Evolutionary conservation across 2,329 filamentous ascomycete genomes (phyloP).

Genomic region (Seiridium cupressi): DNA sequence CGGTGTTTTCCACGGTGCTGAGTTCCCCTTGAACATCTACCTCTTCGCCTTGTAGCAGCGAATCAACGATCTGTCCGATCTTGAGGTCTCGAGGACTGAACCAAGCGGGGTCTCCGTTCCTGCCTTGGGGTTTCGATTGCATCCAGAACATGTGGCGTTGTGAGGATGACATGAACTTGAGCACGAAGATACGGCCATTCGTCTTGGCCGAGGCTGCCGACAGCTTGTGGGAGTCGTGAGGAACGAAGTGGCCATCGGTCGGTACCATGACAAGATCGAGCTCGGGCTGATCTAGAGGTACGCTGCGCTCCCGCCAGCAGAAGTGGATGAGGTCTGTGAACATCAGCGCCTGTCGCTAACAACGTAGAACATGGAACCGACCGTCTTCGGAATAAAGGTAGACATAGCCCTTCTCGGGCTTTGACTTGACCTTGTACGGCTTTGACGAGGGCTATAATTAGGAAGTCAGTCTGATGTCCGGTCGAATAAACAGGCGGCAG

Average conservation of each 20-base stretch:
- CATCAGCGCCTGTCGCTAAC: neutral
- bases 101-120: conserved; percentile 67
- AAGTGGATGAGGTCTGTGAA: conserved; percentile 84
- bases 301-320: conserved; percentile 86
- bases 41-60: conserved; percentile 83
- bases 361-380: conserved; percentile 29
- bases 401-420: conserved; percentile 76
- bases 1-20: conserved; percentile 54
- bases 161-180: conserved; percentile 92
- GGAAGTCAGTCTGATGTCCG: conserved; percentile 4
- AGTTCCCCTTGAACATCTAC: conserved; percentile 76
- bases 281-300: conserved; percentile 69
- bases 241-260: conserved; percentile 80
- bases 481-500: neutral
- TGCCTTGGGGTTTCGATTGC: conserved; percentile 81
- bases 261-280: conserved; percentile 94
- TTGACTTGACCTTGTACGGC: conserved; percentile 71
- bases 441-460: conserved; percentile 30
- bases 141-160: conserved; percentile 95
- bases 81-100: conserved; percentile 84
- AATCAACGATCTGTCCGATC: conserved; percentile 84
- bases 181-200: conserved; percentile 86
- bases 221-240: conserved; percentile 64
- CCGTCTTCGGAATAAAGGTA: conserved; percentile 93
- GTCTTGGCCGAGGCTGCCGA: conserved; percentile 61